These are phyloP conservation scores for Globisporangium viniferum DNA, from an alignment of 352 stramenopile species.

Conservation along the genomic window DNA sequence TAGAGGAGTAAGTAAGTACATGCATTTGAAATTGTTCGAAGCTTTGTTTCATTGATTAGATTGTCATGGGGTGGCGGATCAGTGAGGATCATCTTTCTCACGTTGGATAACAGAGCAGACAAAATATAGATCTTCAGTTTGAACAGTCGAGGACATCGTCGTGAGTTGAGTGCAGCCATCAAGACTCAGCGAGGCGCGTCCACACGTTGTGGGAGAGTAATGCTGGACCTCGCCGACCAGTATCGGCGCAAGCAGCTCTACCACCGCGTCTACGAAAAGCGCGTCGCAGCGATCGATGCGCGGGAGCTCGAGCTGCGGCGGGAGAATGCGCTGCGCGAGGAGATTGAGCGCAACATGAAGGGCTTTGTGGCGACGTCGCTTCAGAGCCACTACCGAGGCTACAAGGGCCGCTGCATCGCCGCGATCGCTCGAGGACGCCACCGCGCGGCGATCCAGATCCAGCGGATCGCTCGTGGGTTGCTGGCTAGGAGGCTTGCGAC, in stretches of 20 bases:
- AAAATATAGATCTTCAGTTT: constrained; percentile 15
- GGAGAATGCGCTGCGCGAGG: constrained; percentile 66
- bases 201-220: constrained; percentile 7
- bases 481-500: constrained; percentile 40
- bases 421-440: constrained; percentile 31
- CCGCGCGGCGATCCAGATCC: constrained; percentile 53
- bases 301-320: constrained; percentile 40
- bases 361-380: constrained; percentile 69
- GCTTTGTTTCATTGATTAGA: background rate
- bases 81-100: background rate
- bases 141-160: background rate
- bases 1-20: constrained; percentile 14
- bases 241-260: constrained; percentile 48
- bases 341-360: constrained; percentile 73
- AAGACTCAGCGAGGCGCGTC: background rate
- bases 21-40: constrained; percentile 4
- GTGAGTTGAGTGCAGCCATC: background rate
- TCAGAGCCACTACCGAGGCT: constrained; percentile 63
- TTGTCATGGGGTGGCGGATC: background rate
- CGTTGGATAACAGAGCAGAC: constrained; percentile 2
- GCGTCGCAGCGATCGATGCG: constrained; percentile 36
- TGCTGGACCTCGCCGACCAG: constrained; percentile 45
- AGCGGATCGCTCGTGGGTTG: constrained; percentile 50
- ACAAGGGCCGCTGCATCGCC: constrained; percentile 42
- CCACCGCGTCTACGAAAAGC: constrained; percentile 57